Evolutionary conservation across 768 basidiomycete genomes (phyloP).

Genomic region (Basidioascus undulatus): DNA sequence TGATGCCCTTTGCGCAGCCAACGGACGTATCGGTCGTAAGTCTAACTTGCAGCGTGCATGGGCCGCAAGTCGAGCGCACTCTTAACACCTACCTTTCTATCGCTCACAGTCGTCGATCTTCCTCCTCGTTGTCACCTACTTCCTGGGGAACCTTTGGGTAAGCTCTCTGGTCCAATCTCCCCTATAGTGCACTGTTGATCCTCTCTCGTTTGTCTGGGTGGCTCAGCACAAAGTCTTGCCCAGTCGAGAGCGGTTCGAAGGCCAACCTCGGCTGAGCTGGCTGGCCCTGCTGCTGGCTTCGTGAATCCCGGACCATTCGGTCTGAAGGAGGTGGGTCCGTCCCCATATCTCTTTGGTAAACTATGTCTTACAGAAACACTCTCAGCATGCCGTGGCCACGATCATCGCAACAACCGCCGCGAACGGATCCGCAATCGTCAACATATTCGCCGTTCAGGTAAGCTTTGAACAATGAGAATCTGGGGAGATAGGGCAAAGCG

Average conservation of each 20-base stretch:
- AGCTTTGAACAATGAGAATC: neutral
- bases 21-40: conserved; percentile 26
- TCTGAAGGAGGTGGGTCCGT: conserved; percentile 30
- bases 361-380: neutral
- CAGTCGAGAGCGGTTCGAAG: neutral
- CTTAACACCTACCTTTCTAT: too few relatives aligned
- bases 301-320: conserved; percentile 35
- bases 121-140: conserved; percentile 30
- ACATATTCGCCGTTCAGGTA: conserved; percentile 34
- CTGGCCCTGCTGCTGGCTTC: conserved; percentile 24
- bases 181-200: conserved; percentile 22
- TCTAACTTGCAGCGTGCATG: too few relatives aligned
- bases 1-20: conserved; percentile 41
- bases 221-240: neutral
- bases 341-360: neutral
- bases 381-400: conserved; percentile 32
- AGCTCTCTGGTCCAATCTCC: neutral
- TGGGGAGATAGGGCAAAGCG: too few relatives aligned
- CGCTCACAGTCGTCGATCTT: conserved; percentile 38
- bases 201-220: conserved; percentile 21
- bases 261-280: too few relatives aligned
- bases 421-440: conserved; percentile 28
- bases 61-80: neutral
- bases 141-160: conserved; percentile 29
- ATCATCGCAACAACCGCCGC: conserved; percentile 35